Evolutionary conservation across 345 rosid genomes (phyloP).

Genomic region (Salix udensis): DNA sequence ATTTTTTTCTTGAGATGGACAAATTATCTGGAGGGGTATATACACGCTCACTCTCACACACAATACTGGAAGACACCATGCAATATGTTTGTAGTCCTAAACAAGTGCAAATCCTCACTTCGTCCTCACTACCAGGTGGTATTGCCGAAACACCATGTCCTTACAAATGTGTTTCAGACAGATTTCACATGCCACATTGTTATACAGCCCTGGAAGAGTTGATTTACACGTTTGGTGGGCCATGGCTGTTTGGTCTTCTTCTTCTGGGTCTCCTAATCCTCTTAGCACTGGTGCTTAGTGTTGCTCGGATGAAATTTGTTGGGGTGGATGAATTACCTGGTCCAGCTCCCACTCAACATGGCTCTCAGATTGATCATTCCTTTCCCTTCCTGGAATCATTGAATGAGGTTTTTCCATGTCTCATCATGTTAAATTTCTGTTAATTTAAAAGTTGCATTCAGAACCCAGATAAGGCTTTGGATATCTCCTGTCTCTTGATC

Average conservation of each 20-base stretch:
- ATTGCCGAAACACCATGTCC: conserved; percentile 88
- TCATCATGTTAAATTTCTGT: conserved; percentile 1
- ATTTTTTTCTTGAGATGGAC: background rate
- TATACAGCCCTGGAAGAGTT: conserved; percentile 96
- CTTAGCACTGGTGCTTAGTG: conserved; percentile 92
- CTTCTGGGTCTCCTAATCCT: conserved; percentile 84
- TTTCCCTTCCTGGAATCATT: conserved; percentile 97
- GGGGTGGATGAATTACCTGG: conserved; percentile 94
- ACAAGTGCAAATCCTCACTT: background rate
- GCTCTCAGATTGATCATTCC: conserved; percentile 89
- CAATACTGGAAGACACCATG: background rate
- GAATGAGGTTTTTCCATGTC: conserved; percentile 67
- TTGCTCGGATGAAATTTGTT: conserved; percentile 95
- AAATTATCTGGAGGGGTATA: background rate
- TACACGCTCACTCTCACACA: background rate
- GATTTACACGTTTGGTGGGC: conserved; percentile 98
- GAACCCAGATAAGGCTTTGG: background rate
- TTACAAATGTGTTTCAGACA: conserved; percentile 77
- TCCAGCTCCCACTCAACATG: conserved; percentile 85
- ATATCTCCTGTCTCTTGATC: background rate
- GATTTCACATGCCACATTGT: conserved; percentile 95
- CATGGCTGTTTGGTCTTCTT: conserved; percentile 89
- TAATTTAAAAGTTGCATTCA: background rate
- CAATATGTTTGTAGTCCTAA: background rate
- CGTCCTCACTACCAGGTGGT: conserved; percentile 62